Conservation (phyloP, 83 land plant genomes). For the Picea abies region DNA sequence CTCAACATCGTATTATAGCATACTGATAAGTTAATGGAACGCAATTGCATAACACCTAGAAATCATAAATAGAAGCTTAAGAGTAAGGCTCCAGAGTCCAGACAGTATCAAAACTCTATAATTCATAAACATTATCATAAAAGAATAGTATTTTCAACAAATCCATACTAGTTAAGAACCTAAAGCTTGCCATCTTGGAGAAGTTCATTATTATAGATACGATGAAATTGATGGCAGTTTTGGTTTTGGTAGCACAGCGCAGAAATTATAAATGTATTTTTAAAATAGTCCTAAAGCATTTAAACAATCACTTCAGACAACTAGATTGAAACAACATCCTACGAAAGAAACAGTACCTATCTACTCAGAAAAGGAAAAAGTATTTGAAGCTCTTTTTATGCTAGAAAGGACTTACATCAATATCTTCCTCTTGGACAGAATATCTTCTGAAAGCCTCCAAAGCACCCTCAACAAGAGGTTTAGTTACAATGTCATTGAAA, state of each 20-base stretch:
- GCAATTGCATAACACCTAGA: not conserved
- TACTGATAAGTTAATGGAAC: not conserved
- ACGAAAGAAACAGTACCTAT: not conserved
- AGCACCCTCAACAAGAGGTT: no score
- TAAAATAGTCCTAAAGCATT: not conserved
- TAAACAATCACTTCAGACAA: not conserved
- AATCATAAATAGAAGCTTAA: not conserved
- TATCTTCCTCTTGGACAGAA: no score
- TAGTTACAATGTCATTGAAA: no score
- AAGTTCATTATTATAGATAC: not conserved
- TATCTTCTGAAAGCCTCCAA: no score
- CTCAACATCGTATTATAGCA: not conserved
- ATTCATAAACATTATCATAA: not conserved
- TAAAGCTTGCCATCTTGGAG: not conserved
- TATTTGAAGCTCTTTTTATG: not conserved
- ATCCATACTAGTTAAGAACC: not conserved
- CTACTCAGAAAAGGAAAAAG: not conserved
- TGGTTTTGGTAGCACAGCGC: not conserved
- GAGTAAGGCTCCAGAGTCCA: not conserved
- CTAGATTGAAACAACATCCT: not conserved
- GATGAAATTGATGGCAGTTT: not conserved
- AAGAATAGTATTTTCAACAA: not conserved
- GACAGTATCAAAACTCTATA: not conserved
- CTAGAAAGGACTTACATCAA: constrained; percentile 8
- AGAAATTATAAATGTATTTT: not conserved